Conservation (phyloP, 352 stramenopile species). For the Phytophthora tentaculata region DNA sequence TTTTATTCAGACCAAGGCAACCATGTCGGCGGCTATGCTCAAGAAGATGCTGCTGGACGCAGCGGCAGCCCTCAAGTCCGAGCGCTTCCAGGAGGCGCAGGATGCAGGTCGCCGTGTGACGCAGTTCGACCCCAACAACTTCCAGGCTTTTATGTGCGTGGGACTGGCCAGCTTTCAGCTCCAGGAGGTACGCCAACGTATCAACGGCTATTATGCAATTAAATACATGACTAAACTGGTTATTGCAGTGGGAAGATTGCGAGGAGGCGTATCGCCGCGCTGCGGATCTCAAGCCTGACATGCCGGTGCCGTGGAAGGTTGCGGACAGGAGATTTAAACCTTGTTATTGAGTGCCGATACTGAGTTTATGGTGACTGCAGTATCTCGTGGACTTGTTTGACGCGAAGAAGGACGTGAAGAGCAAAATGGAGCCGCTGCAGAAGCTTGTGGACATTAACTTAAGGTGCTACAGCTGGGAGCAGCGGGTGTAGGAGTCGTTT, state of each 20-base stretch:
- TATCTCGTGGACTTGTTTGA: conserved; percentile 83
- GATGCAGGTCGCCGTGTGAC: conserved; percentile 69
- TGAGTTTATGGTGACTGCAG: conserved; percentile 35
- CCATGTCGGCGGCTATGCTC: conserved; percentile 73
- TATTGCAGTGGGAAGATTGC: conserved; percentile 64
- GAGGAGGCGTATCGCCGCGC: conserved; percentile 74
- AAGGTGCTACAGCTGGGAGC: conserved; percentile 38
- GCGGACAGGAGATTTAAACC: background rate
- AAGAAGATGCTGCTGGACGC: conserved; percentile 85
- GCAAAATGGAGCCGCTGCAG: conserved; percentile 73
- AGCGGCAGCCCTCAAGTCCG: conserved; percentile 65
- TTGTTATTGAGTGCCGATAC: background rate
- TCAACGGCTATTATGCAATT: background rate
- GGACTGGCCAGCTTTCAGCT: conserved; percentile 81
- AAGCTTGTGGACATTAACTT: conserved; percentile 79
- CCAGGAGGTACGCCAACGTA: conserved; percentile 47
- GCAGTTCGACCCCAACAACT: conserved; percentile 83
- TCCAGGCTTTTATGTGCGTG: conserved; percentile 84
- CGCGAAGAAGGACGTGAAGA: conserved; percentile 48
- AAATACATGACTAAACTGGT: background rate
- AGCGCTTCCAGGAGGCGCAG: conserved; percentile 79
- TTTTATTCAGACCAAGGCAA: background rate
- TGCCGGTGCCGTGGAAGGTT: conserved; percentile 86
- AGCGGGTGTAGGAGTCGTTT: background rate
- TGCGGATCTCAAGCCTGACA: conserved; percentile 70